These are phyloP conservation scores for Hypoxylon sp. DNA, from an alignment of 2,329 filamentous ascomycete genomes.

Conservation along the genomic window DNA sequence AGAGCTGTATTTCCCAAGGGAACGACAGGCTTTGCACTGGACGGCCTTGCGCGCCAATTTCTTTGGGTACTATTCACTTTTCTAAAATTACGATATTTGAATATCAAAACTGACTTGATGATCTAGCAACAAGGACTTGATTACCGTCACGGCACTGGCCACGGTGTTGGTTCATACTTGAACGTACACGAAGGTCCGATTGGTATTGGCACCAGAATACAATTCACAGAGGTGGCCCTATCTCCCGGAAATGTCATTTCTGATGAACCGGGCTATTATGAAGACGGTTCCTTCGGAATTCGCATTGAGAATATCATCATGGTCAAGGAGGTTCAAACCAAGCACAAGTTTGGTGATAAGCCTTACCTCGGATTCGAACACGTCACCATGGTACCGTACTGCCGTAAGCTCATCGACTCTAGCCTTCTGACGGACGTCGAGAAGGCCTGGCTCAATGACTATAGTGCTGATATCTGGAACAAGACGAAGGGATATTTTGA, in stretches of 20 bases:
- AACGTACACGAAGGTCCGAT: conserved; percentile 99
- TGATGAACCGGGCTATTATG: conserved; percentile 96
- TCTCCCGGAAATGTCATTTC: conserved; percentile 95
- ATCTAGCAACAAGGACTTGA: conserved; percentile 80
- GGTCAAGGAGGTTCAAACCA: conserved; percentile 88
- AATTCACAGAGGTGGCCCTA: conserved; percentile 90
- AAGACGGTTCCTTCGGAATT: conserved; percentile 94
- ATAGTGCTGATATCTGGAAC: conserved; percentile 82
- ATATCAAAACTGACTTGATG: conserved; percentile 22
- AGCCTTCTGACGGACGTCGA: conserved; percentile 78
- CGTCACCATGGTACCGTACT: conserved; percentile 97
- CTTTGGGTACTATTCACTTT: conserved; percentile 76
- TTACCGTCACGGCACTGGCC: conserved; percentile 95
- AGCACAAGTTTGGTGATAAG: conserved; percentile 91
- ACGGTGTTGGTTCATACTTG: conserved; percentile 93
- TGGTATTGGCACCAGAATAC: conserved; percentile 90
- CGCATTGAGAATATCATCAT: conserved; percentile 97
- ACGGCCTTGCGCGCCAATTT: conserved; percentile 87
- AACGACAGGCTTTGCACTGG: conserved; percentile 91
- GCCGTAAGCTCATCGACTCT: conserved; percentile 85
- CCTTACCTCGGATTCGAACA: conserved; percentile 95
- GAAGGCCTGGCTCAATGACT: conserved; percentile 87
- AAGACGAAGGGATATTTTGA: conserved; percentile 85
- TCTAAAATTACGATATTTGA: not conserved
- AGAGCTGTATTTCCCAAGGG: conserved; percentile 91